Base-by-base conservation (phyloP, 805 yeast species). In the Myxozyma melibiosi region DNA sequence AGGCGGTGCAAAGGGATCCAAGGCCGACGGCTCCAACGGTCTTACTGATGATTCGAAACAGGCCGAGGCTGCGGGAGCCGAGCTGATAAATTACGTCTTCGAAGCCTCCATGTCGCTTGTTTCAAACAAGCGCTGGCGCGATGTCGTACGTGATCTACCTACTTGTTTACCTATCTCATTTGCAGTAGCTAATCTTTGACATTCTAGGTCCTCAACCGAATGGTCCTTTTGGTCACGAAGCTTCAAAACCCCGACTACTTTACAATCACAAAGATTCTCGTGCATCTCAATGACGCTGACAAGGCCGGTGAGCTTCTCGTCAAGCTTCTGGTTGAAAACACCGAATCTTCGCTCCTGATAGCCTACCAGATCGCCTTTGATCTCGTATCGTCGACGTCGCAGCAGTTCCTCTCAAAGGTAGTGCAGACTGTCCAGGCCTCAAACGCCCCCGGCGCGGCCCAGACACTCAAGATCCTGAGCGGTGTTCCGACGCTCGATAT, bases 341-440 rank as follows among this genome's bases (percentile, higher is more conserved):
- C 76, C n/a, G 72, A 71, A 33, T 70, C 76, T 18, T 80, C 78
- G 61, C 71, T 70, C 46, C 77, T 83, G 62, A 78, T 87, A 58
- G 96, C 96, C 2, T 88, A 83, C 72, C 99, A 94, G 76, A 88
- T 92, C 52, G 97, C 97, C 1, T 94, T 94, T 71, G 99, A 94
- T 71, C 80, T 94, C 58, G 97, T 91, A 5, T 84, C 84, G 53
- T 84, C 95, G 14, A 97, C 97, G 0, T 82, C 96, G 6, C 98
- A 92, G 75, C 95, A 89, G 69, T 78, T 94, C 64, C 78, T 91
- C 57, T 85, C 83, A 25, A 75, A 78, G 39, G 76, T 77, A 7
- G 69, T 78, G 42, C 71, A 68, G 14, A 68, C 67, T 51, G 7
- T 69, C 69, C 48, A 61, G 70, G 25, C 83, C 28, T 64, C 62